phyloP scores from a whole-genome alignment of 768 basidiomycete species.

The Tephrocybe sp. region DNA sequence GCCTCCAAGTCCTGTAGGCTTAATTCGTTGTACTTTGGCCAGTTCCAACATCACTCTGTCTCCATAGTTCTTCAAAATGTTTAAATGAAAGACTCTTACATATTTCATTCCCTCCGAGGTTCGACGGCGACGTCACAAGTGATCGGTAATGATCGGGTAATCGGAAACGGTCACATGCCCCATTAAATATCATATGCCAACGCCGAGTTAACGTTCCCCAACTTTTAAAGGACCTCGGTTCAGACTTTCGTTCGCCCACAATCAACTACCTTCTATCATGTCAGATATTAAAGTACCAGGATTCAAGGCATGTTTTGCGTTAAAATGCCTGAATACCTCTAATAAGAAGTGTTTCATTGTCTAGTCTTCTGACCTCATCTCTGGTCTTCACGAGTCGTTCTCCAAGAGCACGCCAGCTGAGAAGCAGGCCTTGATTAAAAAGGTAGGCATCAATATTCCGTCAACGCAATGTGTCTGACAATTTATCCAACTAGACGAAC shows the following conservation, averaged over 20 bases:
- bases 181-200: conserved; percentile 13
- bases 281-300: conserved; percentile 68
- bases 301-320: conserved; percentile 66
- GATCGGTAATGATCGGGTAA: neutral
- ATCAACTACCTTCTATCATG: conserved; percentile 45
- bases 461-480: neutral
- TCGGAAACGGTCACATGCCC: conserved; percentile 13
- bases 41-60: too few species aligned
- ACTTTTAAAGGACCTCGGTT: conserved; percentile 13
- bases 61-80: too few species aligned
- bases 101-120: too few species aligned
- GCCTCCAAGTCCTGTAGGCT: too few species aligned
- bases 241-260: neutral
- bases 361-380: conserved; percentile 70
- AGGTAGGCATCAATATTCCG: conserved; percentile 48
- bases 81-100: too few species aligned
- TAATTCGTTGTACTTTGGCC: too few species aligned
- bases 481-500: conserved; percentile 54
- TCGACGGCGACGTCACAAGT: neutral
- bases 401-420: conserved; percentile 56
- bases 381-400: conserved; percentile 52
- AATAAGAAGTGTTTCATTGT: too few species aligned
- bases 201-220: conserved; percentile 8
- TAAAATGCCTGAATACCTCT: too few species aligned
- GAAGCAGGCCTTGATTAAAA: conserved; percentile 70